Base-by-base conservation (phyloP, 2,329 filamentous ascomycete species). In the Ophiostoma angusticollis region DNA sequence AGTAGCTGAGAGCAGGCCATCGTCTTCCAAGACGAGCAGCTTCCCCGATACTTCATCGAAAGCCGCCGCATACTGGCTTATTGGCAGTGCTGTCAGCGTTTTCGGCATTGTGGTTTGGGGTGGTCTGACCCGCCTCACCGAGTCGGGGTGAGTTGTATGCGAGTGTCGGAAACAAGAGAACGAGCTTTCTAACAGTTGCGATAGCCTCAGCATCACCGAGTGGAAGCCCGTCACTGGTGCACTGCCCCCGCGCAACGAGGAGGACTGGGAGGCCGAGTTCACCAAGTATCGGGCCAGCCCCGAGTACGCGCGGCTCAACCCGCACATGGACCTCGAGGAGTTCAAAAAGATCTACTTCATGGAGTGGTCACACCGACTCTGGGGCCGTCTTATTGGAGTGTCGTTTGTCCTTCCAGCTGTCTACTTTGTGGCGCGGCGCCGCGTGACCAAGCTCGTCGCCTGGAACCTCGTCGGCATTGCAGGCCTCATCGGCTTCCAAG, bases 291-390 rank as follows among this genome's bases (percentile, higher is more conserved):
- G 81, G 48, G 75, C 81, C 31, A 94, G 86, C 16, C 91, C 91
- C 45, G 91, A 98, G 61, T 98, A 89, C 64, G 77, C 83, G 54
- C 73, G 86, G 45, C 71, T 98, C 50, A 98, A 98, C 63, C 81
- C 87, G 23, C 75, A 84, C 58, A 98, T 98, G 91, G 80, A 74
- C 23, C 68, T 98, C 41, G 72, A 78, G 42, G 91, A 98, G 58
- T 98, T 96, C 67, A 95, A 96, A 62, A 81, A 91, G 57, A 98
- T 98, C 49, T 98, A 96, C 71, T 98, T 82, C 60, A 96, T 96
- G 91, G 91, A 98, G 67, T 98, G 91, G 91, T 78, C 80, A 31
- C 91, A 98, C 60, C 77, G 91, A 22, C 70, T 95, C 40, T 96
- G 91, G 87, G 91, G 91, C 32, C 80, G 91, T 47, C 70, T 93